Conservation (phyloP, 1,284 basidiomycete genomes). For the Irpex rosettiformis region DNA sequence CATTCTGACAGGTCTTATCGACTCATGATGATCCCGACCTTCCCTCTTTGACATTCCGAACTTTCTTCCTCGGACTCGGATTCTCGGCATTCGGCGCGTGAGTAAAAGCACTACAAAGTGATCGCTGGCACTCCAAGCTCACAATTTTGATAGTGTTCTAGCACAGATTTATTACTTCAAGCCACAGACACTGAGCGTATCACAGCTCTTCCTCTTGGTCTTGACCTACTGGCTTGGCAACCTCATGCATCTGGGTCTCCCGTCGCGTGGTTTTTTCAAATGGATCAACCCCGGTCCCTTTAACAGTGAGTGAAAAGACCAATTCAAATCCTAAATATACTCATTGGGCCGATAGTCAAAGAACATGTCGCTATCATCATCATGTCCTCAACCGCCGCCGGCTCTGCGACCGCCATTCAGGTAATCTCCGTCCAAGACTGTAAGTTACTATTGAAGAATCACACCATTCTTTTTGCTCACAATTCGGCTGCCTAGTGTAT, state of each 20-base stretch:
- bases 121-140: too few species aligned
- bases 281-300: conserved; percentile 44
- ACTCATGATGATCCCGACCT: conserved; percentile 35
- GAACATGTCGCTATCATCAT: conserved; percentile 34
- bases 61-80: conserved; percentile 35
- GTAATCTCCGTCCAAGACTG: conserved; percentile 35
- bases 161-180: conserved; percentile 39
- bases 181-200: conserved; percentile 32
- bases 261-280: conserved; percentile 30
- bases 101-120: too few species aligned
- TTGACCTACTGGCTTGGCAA: conserved; percentile 36
- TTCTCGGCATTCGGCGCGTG: conserved; percentile 32
- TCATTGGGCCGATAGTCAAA: conserved; percentile 23
- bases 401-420: conserved; percentile 34
- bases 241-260: conserved; percentile 30
- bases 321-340: not conserved
- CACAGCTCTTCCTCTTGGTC: conserved; percentile 33
- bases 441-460: too few species aligned
- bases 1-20: conserved; percentile 29
- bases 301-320: conserved; percentile 32
- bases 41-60: conserved; percentile 35
- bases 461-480: not conserved
- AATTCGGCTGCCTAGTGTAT: conserved; percentile 22
- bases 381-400: conserved; percentile 34
- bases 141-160: conserved; percentile 30